These are phyloP conservation scores for Angomonas deanei DNA, from an alignment of 208 protist genomes.

Conservation along the genomic window DNA sequence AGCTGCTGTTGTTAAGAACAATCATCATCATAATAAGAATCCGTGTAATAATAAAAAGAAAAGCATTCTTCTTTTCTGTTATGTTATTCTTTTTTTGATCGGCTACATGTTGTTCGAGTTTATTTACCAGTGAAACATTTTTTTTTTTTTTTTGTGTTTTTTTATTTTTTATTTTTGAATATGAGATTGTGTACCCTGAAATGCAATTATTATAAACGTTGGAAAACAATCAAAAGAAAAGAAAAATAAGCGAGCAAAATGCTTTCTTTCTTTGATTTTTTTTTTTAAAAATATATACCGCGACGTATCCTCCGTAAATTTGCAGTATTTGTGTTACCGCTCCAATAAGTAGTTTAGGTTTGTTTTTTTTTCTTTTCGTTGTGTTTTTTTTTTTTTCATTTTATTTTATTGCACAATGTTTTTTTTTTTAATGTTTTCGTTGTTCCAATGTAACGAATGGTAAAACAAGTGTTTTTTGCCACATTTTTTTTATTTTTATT, in stretches of 20 bases:
- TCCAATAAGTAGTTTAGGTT: too few species aligned
- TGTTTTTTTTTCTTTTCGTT: slow-evolving; percentile 11
- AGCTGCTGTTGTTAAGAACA: too few species aligned
- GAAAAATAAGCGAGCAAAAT: not conserved
- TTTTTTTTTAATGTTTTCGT: slow-evolving; percentile 3
- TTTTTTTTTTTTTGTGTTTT: not conserved
- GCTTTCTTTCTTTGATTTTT: not conserved
- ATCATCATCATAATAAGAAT: too few species aligned
- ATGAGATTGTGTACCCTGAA: not conserved
- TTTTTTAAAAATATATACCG: slow-evolving; percentile 1
- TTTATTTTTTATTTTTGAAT: not conserved
- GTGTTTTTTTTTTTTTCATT: slow-evolving; percentile 4
- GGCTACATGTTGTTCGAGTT: not conserved
- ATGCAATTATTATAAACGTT: not conserved
- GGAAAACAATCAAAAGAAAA: not conserved
- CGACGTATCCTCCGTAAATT: too few species aligned
- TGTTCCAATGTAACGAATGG: slow-evolving; percentile 1
- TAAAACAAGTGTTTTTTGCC: slow-evolving; percentile 1
- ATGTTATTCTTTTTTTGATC: not conserved
- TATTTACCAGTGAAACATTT: not conserved
- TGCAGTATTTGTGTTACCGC: too few species aligned
- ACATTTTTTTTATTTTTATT: slow-evolving; percentile 6
- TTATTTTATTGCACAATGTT: not conserved
- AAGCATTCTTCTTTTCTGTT: not conserved
- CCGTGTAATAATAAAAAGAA: too few species aligned